phyloP scores from a whole-genome alignment of 2,329 filamentous ascomycete genomes.

The Onygena corvina region DNA sequence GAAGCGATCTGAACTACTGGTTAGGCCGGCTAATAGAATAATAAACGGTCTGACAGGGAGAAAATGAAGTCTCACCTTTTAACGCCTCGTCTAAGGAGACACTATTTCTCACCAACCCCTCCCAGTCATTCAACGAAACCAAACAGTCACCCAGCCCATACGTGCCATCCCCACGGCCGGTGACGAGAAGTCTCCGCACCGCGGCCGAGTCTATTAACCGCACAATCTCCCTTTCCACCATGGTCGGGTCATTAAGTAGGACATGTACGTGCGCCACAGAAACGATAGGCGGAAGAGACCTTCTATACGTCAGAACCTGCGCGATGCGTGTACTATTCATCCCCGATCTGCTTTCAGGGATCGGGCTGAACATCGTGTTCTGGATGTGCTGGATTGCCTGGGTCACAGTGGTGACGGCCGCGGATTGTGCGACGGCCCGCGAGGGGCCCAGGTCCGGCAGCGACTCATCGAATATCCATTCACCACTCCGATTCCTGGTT shows the following conservation, averaged over 20 bases:
- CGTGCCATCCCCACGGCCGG: constrained; percentile 45
- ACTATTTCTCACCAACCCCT: constrained; percentile 31
- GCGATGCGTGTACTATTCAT: constrained; percentile 52
- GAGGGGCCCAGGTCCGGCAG: constrained; percentile 44
- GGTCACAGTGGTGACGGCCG: constrained; percentile 38
- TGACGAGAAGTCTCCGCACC: constrained; percentile 44
- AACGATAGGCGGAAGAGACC: constrained; percentile 45
- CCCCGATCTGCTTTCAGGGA: constrained; percentile 44
- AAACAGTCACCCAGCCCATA: constrained; percentile 48
- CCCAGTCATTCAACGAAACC: constrained; percentile 43
- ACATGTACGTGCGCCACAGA: constrained; percentile 51
- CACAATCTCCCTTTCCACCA: constrained; percentile 48
- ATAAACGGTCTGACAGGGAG: neutral
- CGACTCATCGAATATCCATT: constrained; percentile 24
- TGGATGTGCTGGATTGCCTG: constrained; percentile 44
- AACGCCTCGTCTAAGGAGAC: constrained; percentile 23
- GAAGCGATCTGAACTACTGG: constrained; percentile 40
- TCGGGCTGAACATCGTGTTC: constrained; percentile 42
- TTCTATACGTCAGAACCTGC: constrained; percentile 46
- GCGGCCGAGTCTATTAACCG: constrained; percentile 40
- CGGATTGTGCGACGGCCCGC: constrained; percentile 37
- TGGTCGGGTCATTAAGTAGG: constrained; percentile 43
- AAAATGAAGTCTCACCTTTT: constrained; percentile 23
- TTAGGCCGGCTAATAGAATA: neutral
- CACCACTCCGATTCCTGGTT: neutral